A percentile compares a stretch with the other conserved stretches of the same genome.
Evolutionary conservation across 208 protist species (phyloP).

Genomic region (Acanthamoeba lenticulata): DNA sequence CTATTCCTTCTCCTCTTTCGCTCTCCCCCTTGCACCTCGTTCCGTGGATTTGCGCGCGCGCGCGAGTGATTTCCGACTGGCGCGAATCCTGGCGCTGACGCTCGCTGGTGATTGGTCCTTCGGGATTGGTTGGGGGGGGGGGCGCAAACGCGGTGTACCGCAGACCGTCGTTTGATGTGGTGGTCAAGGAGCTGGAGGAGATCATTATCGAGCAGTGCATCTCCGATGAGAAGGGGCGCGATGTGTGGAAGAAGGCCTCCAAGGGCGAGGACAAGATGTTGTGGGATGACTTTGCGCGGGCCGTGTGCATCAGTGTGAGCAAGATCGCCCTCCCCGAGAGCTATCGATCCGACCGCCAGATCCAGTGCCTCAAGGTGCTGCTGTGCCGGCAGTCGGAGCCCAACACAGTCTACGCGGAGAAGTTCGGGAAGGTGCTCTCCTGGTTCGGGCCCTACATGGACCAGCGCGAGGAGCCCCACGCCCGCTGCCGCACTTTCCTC

Average conservation of each 20-base stretch:
- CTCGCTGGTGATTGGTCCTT: background rate
- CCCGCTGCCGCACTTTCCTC: conserved; percentile 30
- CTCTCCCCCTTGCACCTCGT: background rate
- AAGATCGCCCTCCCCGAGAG: conserved; percentile 6
- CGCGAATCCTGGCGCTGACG: background rate
- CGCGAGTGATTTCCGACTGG: background rate
- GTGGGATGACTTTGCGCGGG: background rate
- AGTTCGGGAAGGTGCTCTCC: background rate
- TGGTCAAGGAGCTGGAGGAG: conserved; percentile 56
- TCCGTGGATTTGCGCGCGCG: background rate
- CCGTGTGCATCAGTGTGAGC: background rate
- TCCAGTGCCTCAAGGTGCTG: conserved; percentile 47
- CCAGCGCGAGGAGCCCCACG: background rate
- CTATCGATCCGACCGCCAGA: background rate
- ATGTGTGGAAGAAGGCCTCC: conserved; percentile 25
- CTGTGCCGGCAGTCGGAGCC: background rate
- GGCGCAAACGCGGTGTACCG: no score
- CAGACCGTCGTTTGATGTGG: conserved; percentile 55
- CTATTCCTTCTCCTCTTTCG: background rate
- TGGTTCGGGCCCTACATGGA: conserved; percentile 53
- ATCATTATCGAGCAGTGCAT: conserved; percentile 61
- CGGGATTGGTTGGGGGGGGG: no score
- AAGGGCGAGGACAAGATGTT: conserved; percentile 43
- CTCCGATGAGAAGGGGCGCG: background rate
- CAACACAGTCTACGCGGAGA: background rate